Conservation (phyloP, 805 yeast species). For the Yamadazyma tumulicola region DNA sequence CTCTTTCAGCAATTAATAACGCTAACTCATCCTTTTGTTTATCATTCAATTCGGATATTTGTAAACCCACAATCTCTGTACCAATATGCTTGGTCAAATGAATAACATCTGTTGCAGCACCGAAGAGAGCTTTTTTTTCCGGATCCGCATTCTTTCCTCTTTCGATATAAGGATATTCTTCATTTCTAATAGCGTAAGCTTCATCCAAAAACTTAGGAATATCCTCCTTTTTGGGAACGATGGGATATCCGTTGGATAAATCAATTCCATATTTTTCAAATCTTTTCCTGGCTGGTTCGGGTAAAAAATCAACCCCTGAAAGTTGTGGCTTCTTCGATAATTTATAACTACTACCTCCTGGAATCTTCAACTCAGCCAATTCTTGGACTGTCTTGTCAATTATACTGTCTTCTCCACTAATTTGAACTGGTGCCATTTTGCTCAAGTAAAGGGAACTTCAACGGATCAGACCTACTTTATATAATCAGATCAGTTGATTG, state of each 20-base stretch:
- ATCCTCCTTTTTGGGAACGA: constrained; percentile 16
- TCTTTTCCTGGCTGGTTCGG: constrained; percentile 20
- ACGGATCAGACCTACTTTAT: too few species aligned
- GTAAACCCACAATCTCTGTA: constrained; percentile 29
- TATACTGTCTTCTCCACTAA: not conserved
- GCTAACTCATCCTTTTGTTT: constrained; percentile 29
- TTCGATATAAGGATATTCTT: constrained; percentile 22
- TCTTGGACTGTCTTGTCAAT: constrained; percentile 11
- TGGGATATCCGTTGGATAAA: constrained; percentile 25
- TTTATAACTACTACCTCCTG: constrained; percentile 6
- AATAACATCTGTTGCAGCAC: constrained; percentile 26
- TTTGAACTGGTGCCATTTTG: constrained; percentile 13
- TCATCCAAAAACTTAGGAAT: constrained; percentile 29
- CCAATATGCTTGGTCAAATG: constrained; percentile 24
- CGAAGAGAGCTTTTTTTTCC: constrained; percentile 27
- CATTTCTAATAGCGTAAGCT: constrained; percentile 21
- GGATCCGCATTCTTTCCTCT: constrained; percentile 29
- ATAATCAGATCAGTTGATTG: too few species aligned
- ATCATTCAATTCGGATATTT: constrained; percentile 23
- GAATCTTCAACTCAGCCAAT: constrained; percentile 9
- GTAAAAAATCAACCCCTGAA: constrained; percentile 18
- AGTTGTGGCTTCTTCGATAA: constrained; percentile 4
- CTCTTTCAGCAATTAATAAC: constrained; percentile 25
- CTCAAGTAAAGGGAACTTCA: too few species aligned
- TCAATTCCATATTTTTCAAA: constrained; percentile 24